These are phyloP conservation scores for Tylopilus sp. DNA, from an alignment of 1,284 basidiomycete genomes.

Conservation along the genomic window DNA sequence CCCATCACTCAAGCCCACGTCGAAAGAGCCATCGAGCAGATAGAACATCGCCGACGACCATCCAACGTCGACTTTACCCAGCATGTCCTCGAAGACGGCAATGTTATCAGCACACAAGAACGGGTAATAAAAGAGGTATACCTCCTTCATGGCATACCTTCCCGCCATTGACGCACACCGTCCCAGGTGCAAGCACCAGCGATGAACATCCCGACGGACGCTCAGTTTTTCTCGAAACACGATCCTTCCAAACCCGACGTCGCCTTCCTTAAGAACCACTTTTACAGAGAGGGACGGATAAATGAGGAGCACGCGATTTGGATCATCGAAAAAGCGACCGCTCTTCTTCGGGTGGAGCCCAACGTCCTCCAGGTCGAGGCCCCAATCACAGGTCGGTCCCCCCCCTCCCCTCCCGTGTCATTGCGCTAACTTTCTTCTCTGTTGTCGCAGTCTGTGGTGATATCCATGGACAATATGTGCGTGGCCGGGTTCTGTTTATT, in stretches of 20 bases:
- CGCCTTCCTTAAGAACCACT: constrained; percentile 98
- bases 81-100: constrained; percentile 86
- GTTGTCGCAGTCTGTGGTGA: constrained; percentile 79
- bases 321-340: constrained; percentile 79
- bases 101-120: constrained; percentile 80
- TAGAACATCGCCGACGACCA: constrained; percentile 58
- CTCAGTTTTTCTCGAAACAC: constrained; percentile 87
- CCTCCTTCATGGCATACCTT: not conserved
- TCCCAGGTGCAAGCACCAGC: constrained; percentile 90
- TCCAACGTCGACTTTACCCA: constrained; percentile 85
- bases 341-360: constrained; percentile 73
- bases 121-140: constrained; percentile 80
- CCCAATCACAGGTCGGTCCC: constrained; percentile 77
- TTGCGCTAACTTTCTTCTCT: constrained; percentile 7
- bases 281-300: constrained; percentile 92
- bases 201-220: constrained; percentile 86
- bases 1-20: constrained; percentile 51
- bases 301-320: constrained; percentile 89
- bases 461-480: constrained; percentile 76
- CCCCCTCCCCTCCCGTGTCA: not conserved
- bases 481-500: constrained; percentile 31
- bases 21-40: constrained; percentile 72
- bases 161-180: constrained; percentile 10
- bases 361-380: constrained; percentile 89
- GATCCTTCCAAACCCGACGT: constrained; percentile 90